These are phyloP conservation scores for Euphrasia confusa DNA, from an alignment of 257 asterid species.

Conservation along the genomic window DNA sequence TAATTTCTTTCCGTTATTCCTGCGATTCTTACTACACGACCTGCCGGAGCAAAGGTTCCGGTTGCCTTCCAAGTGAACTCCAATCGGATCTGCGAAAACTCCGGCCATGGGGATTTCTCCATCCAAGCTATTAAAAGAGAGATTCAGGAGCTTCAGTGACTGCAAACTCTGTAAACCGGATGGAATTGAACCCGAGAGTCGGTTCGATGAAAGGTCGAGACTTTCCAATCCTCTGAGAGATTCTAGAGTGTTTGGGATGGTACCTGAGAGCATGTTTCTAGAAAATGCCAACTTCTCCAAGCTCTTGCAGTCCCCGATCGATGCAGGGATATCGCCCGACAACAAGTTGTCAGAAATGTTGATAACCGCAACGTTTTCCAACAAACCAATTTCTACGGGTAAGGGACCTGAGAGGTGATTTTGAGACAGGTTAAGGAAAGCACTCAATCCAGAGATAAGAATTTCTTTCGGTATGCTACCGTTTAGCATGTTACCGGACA, in stretches of 20 bases:
- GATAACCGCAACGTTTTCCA: conserved; percentile 34
- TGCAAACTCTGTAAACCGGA: conserved; percentile 27
- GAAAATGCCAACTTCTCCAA: conserved; percentile 39
- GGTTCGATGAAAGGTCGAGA: conserved; percentile 56
- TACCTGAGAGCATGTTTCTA: conserved; percentile 39
- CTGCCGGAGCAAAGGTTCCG: conserved; percentile 31
- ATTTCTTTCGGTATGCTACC: conserved; percentile 45
- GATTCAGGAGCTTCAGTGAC: conserved; percentile 39
- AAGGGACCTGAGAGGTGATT: conserved; percentile 44
- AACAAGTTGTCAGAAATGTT: conserved; percentile 41
- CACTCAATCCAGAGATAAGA: conserved; percentile 36
- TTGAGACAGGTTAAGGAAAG: conserved; percentile 43
- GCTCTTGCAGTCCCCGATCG: conserved; percentile 44
- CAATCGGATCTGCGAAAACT: conserved; percentile 36
- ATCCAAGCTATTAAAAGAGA: conserved; percentile 46
- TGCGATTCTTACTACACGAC: conserved; percentile 21
- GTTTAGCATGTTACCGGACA: conserved; percentile 43
- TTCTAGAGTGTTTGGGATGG: conserved; percentile 41
- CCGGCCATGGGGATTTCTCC: conserved; percentile 46
- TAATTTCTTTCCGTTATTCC: conserved; percentile 13
- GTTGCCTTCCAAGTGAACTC: conserved; percentile 44
- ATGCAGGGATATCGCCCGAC: conserved; percentile 38
- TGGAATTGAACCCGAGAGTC: conserved; percentile 41
- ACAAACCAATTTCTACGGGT: conserved; percentile 39
- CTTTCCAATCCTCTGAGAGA: conserved; percentile 41